These are phyloP conservation scores for Candida tibetensis DNA, from an alignment of 805 yeast genomes.

Conservation along the genomic window DNA sequence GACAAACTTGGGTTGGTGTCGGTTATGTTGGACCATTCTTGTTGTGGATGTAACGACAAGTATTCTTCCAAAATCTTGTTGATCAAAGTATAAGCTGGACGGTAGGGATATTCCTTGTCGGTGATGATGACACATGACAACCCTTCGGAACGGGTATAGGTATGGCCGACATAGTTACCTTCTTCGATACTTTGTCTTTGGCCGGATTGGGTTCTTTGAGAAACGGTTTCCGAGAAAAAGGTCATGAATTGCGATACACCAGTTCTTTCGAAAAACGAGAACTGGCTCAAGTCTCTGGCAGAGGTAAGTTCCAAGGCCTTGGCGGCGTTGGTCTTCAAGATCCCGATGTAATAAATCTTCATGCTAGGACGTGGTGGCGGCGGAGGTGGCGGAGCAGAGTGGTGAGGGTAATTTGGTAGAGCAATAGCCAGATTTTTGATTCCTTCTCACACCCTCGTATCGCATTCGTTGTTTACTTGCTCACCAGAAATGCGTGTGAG, in stretches of 20 bases:
- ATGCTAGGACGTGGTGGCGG: constrained; percentile 38
- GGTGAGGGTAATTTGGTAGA: too few relatives aligned
- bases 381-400: neutral
- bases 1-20: constrained; percentile 46
- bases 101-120: constrained; percentile 93
- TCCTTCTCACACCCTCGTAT: neutral
- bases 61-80: constrained; percentile 92
- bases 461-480: neutral
- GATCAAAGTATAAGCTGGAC: constrained; percentile 92
- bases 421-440: too few relatives aligned
- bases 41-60: constrained; percentile 72
- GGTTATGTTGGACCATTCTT: constrained; percentile 57
- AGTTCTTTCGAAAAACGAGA: constrained; percentile 83
- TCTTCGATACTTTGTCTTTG: constrained; percentile 95
- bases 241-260: constrained; percentile 91
- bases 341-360: constrained; percentile 91
- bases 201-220: constrained; percentile 82
- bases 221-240: constrained; percentile 86
- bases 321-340: constrained; percentile 61
- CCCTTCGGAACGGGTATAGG: constrained; percentile 86
- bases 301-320: constrained; percentile 74
- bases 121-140: constrained; percentile 87
- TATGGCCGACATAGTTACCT: constrained; percentile 86
- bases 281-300: constrained; percentile 79
- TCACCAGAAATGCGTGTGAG: too few relatives aligned